phyloP scores from a whole-genome alignment of 371 early-diverging fungal genomes.

The Umbelopsis sp. region DNA sequence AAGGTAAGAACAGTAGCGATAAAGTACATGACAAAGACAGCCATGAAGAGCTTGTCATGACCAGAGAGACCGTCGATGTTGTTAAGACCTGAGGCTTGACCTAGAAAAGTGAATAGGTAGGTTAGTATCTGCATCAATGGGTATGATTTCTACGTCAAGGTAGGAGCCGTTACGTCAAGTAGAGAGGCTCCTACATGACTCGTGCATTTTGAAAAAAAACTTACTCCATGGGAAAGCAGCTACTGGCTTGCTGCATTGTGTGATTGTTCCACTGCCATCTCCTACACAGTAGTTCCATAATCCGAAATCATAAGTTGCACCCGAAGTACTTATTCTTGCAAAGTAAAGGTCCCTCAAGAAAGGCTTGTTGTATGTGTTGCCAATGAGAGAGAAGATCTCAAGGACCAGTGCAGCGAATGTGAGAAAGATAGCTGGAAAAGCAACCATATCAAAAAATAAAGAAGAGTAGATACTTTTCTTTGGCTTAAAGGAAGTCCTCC shows the following conservation, averaged over 20 bases:
- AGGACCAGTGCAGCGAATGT: constrained; percentile 50
- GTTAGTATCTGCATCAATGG: no score
- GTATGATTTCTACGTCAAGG: not conserved
- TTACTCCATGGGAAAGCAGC: constrained; percentile 49
- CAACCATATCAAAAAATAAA: constrained; percentile 5
- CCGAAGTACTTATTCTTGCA: constrained; percentile 31
- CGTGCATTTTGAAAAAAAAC: not conserved
- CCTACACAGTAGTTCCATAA: constrained; percentile 50
- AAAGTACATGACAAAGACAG: constrained; percentile 48
- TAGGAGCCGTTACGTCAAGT: not conserved
- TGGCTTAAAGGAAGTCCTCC: no score
- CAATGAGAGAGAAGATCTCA: constrained; percentile 47
- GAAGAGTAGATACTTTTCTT: no score
- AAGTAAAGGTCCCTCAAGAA: constrained; percentile 46
- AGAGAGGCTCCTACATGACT: no score
- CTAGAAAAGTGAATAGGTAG: not conserved
- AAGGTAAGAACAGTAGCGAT: constrained; percentile 44
- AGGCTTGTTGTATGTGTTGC: constrained; percentile 42
- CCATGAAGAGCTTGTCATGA: constrained; percentile 35
- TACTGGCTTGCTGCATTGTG: constrained; percentile 35
- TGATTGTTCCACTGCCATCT: constrained; percentile 24
- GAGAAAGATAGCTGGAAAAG: constrained; percentile 40
- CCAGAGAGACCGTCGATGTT: constrained; percentile 20
- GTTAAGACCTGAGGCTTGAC: constrained; percentile 18
- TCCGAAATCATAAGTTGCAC: constrained; percentile 31